Evolutionary conservation across 2,329 filamentous ascomycete species (phyloP).

Genomic region (Fusarium sp.): DNA sequence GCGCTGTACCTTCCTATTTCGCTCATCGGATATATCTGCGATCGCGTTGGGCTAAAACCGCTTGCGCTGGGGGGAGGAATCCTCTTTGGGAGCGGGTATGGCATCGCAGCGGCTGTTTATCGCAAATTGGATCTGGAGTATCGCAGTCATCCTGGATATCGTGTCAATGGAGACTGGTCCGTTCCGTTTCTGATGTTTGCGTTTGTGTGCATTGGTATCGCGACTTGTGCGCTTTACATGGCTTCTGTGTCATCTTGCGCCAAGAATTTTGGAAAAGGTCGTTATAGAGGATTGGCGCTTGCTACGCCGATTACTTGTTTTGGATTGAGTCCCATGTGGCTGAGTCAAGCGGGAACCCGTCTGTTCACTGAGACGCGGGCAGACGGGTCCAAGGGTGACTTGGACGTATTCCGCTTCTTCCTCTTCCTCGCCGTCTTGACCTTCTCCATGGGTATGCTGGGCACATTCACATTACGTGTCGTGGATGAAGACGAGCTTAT

Average conservation of each 20-base stretch:
- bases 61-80: conserved; percentile 76
- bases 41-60: conserved; percentile 82
- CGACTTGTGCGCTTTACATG: conserved; percentile 89
- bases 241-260: conserved; percentile 92
- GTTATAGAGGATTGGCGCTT: conserved; percentile 86
- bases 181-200: conserved; percentile 86
- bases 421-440: conserved; percentile 82
- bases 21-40: conserved; percentile 88
- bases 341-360: conserved; percentile 85
- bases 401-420: conserved; percentile 87
- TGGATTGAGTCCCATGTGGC: conserved; percentile 94
- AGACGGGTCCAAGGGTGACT: conserved; percentile 69
- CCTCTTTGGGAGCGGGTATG: conserved; percentile 83
- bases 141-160: conserved; percentile 47
- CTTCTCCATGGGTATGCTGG: conserved; percentile 74
- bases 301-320: conserved; percentile 92
- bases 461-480: conserved; percentile 77
- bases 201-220: conserved; percentile 84
- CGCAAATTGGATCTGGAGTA: conserved; percentile 59
- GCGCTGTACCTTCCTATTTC: conserved; percentile 94
- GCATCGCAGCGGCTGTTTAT: conserved; percentile 84
- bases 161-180: conserved; percentile 66
- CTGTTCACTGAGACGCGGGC: conserved; percentile 75
- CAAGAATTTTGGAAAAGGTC: conserved; percentile 95
- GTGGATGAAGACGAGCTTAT: conserved; percentile 89